Percentiles rank a stretch among this genome's conserved stretches.
Evolutionary conservation across 345 rosid species (phyloP).

Genomic region (Raphanus sativus): DNA sequence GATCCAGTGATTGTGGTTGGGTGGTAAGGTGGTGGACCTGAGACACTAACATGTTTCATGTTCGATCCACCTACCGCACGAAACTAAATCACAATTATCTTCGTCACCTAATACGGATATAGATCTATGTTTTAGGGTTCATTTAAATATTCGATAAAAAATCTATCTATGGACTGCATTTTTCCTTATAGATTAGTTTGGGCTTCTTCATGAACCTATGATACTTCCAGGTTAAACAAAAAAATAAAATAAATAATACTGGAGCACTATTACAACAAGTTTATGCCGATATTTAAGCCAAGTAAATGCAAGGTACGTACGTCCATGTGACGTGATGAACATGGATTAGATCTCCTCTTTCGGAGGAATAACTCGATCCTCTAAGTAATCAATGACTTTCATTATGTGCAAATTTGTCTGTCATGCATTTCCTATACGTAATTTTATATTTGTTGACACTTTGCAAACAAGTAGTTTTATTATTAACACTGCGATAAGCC

Average conservation of each 20-base stretch:
- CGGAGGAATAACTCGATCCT: constrained; percentile 13
- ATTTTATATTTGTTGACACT: constrained; percentile 1
- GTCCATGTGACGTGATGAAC: constrained; percentile 35
- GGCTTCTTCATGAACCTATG: too few species aligned
- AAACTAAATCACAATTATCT: too few species aligned
- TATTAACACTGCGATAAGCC: background rate
- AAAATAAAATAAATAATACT: background rate
- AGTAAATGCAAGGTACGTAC: constrained; percentile 18
- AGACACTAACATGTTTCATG: too few species aligned
- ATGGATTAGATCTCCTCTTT: constrained; percentile 34
- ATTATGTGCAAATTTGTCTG: constrained; percentile 11
- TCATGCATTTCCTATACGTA: background rate
- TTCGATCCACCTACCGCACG: too few species aligned
- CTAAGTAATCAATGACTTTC: background rate
- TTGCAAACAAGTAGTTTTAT: background rate
- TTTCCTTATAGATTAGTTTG: too few species aligned
- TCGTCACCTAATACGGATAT: too few species aligned
- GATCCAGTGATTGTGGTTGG: too few species aligned
- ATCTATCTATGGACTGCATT: too few species aligned
- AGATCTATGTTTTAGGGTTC: too few species aligned
- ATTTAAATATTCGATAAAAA: too few species aligned
- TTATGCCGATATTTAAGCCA: constrained; percentile 23
- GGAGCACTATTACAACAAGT: constrained; percentile 8
- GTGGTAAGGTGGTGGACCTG: too few species aligned
- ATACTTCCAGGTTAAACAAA: too few species aligned